Conservation (phyloP, 2,329 filamentous ascomycete genomes). For the Calonectria pauciramosa region DNA sequence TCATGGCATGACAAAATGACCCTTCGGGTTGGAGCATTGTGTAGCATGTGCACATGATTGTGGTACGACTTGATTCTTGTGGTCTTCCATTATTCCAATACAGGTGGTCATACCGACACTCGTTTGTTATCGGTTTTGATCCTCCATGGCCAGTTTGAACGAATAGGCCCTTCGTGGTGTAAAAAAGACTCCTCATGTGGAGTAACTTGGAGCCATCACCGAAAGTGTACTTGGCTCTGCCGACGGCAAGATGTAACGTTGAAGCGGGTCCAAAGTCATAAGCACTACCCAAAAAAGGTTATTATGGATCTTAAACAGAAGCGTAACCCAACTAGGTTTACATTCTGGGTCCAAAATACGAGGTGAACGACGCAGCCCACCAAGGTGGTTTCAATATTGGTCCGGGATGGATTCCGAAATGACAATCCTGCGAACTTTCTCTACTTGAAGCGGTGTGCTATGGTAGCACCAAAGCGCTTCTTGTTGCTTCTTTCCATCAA, state of each 20-base stretch:
- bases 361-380: too few species aligned
- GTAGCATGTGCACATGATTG: too few species aligned
- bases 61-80: too few species aligned
- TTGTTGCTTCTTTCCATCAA: too few species aligned
- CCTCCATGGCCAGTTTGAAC: background rate
- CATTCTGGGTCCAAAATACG: too few species aligned
- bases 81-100: too few species aligned
- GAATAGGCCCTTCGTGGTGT: background rate
- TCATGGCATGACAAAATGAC: too few species aligned
- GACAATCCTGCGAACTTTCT: background rate
- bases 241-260: background rate
- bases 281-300: background rate
- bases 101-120: background rate
- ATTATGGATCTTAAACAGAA: background rate
- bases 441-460: background rate
- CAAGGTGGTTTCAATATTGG: too few species aligned
- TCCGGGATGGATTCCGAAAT: background rate
- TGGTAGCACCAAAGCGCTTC: background rate
- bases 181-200: background rate
- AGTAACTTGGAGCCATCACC: too few species aligned
- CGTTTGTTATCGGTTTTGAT: background rate
- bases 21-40: too few species aligned
- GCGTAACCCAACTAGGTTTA: background rate
- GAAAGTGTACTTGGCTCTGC: background rate
- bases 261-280: background rate